Base-by-base conservation (phyloP, 1,284 basidiomycete species). In the Leucoagaricus sp. region DNA sequence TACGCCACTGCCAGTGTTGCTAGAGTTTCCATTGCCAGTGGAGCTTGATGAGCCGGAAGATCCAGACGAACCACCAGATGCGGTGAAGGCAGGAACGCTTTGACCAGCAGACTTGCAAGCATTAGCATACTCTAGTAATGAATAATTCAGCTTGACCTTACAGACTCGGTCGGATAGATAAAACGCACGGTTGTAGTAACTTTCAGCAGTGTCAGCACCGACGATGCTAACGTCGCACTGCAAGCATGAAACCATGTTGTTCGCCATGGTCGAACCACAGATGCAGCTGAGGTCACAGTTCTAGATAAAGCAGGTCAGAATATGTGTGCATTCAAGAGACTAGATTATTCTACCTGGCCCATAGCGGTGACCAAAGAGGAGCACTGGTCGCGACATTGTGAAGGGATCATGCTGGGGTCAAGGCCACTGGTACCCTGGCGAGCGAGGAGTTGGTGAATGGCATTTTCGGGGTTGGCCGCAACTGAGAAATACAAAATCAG, bases 91-190 rank as follows among this genome's bases (percentile, higher is more conserved):
- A 7, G 53, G 53, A 25, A 55, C 53, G 13, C 6, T 23, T 15
- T 49, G 40, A 15, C 53, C 53, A 25, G 28, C 48, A 13, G 54
- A 36, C 17, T 46, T 50, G 41, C 54, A 56, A 45, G 54, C 31
- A n/a, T 44, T 19, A 25, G 48, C 15, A 17, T 56, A 56, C 10
- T n/a, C 54, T 55, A 21, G 12, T 17, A 2, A 29, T 25, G 9
- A 12, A 40, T 3, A 19, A 31, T 25, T 21, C n/a, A n/a, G n/a
- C n/a, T n/a, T n/a, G n/a, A n/a, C n/a, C n/a, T n/a, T n/a, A n/a
- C n/a, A n/a, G 26, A 10, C n/a, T 48, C 3, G 29, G 29, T 19
- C 25, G 29, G 45, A 17, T 19, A 6, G 17, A 2, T 8, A 46
- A 19, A 7, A 25, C 54, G n/a, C 25, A 56, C 54, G 25, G 15